Base-by-base conservation (phyloP, 2,329 filamentous ascomycete genomes). In the Penicillium sp. region DNA sequence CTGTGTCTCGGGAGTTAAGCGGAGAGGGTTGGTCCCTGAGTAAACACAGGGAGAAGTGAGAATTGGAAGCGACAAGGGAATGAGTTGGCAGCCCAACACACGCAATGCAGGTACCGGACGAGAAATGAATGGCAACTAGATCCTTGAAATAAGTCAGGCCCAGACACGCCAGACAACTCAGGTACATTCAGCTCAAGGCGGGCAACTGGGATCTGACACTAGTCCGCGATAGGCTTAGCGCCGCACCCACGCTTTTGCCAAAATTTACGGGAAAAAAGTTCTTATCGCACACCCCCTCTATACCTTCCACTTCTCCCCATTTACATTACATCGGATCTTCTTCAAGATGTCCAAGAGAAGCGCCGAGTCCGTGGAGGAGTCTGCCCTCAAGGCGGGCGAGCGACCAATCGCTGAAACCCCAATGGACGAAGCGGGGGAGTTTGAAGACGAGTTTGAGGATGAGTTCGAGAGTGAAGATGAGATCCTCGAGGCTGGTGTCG, bases 381-480 rank as follows among this genome's bases (percentile, higher is more conserved):
- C 80, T 56, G 75, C 83, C 39, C 80, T 87, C 65, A 87, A 87
- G 73, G 81, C 81, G 58, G 85, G 85, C 55, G 82, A 84, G 57
- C 78, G 85, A 31, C 85, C 84, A 56, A 74, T 83, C 60, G 70
- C 72, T 47, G 73, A 77, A 50, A 71, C 71, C 60, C 76, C 75
- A 71, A 73, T 80, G 61, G 76, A 81, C 59, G 82, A 85, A 52
- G 79, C 76, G 57, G 81, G 82, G 59, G 89, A 88, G 55, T 82
- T 90, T 49, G 85, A 90, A 66, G 82, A 84, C 63, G 90, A 97
- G 64, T 97, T 95, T 60, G 94, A 96, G 70, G 94, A 97, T 77
- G 93, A 97, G 70, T 97, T 93, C 64, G 92, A 97, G 80, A 96
- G 86, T 65, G 87, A 89, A 67, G 92, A 97, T 72, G 92, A 97